These are phyloP conservation scores for Ceratocystis harringtonii DNA, from an alignment of 2,329 filamentous ascomycete species.

Conservation along the genomic window DNA sequence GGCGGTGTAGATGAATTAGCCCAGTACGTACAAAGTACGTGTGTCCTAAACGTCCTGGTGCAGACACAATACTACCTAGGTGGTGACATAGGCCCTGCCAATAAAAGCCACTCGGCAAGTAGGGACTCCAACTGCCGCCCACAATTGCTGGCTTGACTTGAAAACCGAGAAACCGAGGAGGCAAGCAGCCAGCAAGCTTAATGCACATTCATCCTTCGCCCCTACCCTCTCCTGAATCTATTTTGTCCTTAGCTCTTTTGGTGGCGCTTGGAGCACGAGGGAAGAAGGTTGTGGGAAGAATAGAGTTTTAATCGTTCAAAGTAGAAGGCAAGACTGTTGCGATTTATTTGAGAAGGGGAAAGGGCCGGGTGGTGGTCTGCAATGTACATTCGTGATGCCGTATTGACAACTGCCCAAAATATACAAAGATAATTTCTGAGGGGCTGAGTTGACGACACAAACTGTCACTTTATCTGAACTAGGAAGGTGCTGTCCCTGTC, in stretches of 20 bases:
- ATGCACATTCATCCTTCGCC: not conserved
- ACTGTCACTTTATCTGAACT: not conserved
- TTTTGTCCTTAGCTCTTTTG: not conserved
- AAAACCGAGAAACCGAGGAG: not conserved
- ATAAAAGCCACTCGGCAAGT: slow-evolving; percentile 1
- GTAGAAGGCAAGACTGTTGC: not conserved
- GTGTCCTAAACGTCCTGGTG: not conserved
- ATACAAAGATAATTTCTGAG: not conserved
- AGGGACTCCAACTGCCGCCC: not conserved
- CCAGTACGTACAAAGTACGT: not conserved
- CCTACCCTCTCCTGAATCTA: not conserved
- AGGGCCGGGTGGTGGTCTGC: not conserved
- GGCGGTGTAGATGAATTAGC: too few relatives aligned
- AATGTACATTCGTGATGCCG: not conserved
- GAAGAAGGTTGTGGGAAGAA: not conserved
- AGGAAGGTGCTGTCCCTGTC: not conserved
- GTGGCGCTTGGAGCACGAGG: not conserved
- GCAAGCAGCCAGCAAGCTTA: not conserved
- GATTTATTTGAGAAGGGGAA: not conserved
- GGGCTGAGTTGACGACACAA: not conserved
- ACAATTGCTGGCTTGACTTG: not conserved
- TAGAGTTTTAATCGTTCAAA: not conserved
- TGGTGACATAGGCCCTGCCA: not conserved
- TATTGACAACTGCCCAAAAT: not conserved
- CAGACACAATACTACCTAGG: not conserved